These are phyloP conservation scores for Lactarius quietus DNA, from an alignment of 768 basidiomycete species.

Conservation along the genomic window DNA sequence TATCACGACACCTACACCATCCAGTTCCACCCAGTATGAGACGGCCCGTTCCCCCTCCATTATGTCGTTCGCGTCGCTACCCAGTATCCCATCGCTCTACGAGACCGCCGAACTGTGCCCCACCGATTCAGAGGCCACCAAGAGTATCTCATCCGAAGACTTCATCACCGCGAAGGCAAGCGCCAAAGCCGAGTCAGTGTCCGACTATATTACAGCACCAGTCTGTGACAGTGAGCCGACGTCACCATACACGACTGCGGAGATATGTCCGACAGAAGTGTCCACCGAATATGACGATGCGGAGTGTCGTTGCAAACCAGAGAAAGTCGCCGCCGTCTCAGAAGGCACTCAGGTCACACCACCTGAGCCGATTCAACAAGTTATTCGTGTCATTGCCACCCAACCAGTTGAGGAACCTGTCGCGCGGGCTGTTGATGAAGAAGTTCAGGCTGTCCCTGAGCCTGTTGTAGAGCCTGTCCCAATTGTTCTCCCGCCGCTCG, in stretches of 20 bases:
- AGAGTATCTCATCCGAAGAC: conserved; percentile 13
- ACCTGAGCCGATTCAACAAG: conserved; percentile 34
- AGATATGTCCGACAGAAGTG: conserved; percentile 42
- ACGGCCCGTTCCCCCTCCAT: conserved; percentile 43
- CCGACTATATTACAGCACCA: conserved; percentile 43
- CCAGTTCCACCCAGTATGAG: conserved; percentile 38
- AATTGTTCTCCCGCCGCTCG: background rate
- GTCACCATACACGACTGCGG: conserved; percentile 51
- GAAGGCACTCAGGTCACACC: conserved; percentile 14
- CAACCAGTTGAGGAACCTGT: conserved; percentile 13
- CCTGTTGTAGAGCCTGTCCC: background rate
- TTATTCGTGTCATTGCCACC: conserved; percentile 26
- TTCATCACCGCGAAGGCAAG: conserved; percentile 24
- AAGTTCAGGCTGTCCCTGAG: background rate
- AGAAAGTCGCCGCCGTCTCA: conserved; percentile 9
- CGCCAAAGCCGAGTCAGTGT: conserved; percentile 35
- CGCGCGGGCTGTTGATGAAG: background rate
- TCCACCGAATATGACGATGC: conserved; percentile 49
- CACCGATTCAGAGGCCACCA: conserved; percentile 30
- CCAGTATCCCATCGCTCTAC: conserved; percentile 53
- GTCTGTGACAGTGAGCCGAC: conserved; percentile 38
- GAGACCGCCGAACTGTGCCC: conserved; percentile 34
- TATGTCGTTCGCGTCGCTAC: conserved; percentile 53
- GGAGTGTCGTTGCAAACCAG: conserved; percentile 34
- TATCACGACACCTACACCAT: conserved; percentile 28